Evolutionary conservation across 2,329 filamentous ascomycete genomes (phyloP).

Genomic region (Ophiostoma sp.): DNA sequence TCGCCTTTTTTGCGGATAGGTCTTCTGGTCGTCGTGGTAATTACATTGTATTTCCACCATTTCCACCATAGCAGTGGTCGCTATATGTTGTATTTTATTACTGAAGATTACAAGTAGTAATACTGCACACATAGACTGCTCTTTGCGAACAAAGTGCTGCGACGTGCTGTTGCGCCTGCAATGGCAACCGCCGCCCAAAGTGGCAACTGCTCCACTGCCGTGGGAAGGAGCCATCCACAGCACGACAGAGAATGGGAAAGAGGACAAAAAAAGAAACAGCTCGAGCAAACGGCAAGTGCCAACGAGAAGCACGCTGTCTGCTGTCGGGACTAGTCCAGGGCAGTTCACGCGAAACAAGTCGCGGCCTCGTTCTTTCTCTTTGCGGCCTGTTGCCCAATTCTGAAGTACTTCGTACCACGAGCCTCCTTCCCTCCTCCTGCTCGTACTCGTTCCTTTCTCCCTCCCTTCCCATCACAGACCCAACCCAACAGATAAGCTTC

Average conservation of each 20-base stretch:
- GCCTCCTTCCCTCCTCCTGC: background rate
- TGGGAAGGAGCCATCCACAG: conserved; percentile 2
- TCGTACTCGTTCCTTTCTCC: background rate
- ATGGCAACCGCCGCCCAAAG: background rate
- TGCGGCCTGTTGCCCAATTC: background rate
- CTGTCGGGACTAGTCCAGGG: background rate
- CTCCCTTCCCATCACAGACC: background rate
- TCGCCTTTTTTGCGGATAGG: conserved; percentile 1
- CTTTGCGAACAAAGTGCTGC: background rate
- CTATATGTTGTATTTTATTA: background rate
- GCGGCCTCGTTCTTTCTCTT: conserved; percentile 6
- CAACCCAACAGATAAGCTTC: conserved; percentile 3
- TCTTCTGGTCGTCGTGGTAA: background rate
- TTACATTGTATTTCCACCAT: background rate
- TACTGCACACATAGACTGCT: background rate
- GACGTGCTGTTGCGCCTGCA: background rate
- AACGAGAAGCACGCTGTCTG: background rate
- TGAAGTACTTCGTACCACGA: background rate
- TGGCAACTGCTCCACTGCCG: background rate
- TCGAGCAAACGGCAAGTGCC: background rate
- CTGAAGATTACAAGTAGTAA: background rate
- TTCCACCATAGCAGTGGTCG: background rate
- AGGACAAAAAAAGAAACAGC: background rate
- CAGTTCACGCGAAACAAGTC: conserved; percentile 1
- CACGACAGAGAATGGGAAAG: background rate